Evolutionary conservation across 2,329 filamentous ascomycete species (phyloP), one percentile per base, ranked within the genome.

Genomic region (Colletotrichum shisoi): DNA sequence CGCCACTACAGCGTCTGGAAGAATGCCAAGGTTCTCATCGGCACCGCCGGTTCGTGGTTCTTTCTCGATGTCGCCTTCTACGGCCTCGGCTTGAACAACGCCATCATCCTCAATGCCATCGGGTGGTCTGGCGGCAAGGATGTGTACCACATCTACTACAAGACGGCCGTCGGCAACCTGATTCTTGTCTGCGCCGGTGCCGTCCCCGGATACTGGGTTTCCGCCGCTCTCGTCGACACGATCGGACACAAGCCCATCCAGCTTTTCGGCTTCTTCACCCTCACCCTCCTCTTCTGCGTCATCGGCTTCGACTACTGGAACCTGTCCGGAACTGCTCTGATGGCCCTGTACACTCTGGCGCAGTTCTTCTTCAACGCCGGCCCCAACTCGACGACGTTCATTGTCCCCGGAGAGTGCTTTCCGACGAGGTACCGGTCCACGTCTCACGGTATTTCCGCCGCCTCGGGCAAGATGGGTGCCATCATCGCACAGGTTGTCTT

Each of bases 11-110:
- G 82, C 65, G 85, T 89, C 74, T 87, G 85, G 82, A 91, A 88
- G 80, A 89, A 94, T 75, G 87, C 85, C 62, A 87, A 89, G 74
- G 84, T 93, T 17, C 85, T 93, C 0, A 81, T 93, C 48, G 91
- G 91, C n/a, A 94, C 91, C 13, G 90, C 91, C 13, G 89, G 90
- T 46, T 94, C 92, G 2, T 96, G 92, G 92, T 94, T 94, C 78
- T 86, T 91, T 78, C 87, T 92, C 60, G 82, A 82, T 69, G 77
- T 83, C 66, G 85, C 86, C 37, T 87, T 87, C 75, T 90, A 90
- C 71, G 88, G 88, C 61, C 85, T 94, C 24, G 89, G 89, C 40
- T 82, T 94, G 57, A 94, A 93, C 78, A 93, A 92, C 77, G 86
- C 88, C 27, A 85, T 87, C 67, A 92, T 94, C 70, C 84, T 94